Conservation (phyloP, 441 rosid genomes). For the Pelargonium fulgidum region DNA sequence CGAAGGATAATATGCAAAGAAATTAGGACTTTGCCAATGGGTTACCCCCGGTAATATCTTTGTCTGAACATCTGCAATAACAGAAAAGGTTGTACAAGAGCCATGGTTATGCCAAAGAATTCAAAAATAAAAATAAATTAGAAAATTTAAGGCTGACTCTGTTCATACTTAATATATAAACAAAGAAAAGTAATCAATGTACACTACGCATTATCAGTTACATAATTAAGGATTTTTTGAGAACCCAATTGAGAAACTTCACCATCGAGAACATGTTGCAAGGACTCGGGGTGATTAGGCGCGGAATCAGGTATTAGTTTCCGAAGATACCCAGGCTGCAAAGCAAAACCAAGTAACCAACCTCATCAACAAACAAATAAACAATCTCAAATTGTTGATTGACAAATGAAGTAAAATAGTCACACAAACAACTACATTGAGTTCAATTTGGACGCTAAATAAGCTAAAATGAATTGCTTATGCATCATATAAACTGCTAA, state of each 20-base stretch:
- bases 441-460: not conserved
- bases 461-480: not conserved
- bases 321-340: slow-evolving; percentile 79
- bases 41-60: slow-evolving; percentile 83
- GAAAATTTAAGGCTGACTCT: not conserved
- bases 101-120: not conserved
- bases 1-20: slow-evolving; percentile 68
- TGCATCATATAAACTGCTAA: not conserved
- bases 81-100: not conserved
- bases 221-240: not conserved
- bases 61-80: slow-evolving; percentile 47
- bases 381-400: not conserved
- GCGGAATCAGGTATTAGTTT: slow-evolving; percentile 66
- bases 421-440: not conserved
- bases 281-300: slow-evolving; percentile 53
- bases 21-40: slow-evolving; percentile 87
- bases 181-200: not conserved
- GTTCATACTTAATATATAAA: not conserved
- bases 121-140: not conserved
- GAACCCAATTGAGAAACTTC: slow-evolving; percentile 21
- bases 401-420: not conserved
- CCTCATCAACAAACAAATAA: slow-evolving; percentile 1
- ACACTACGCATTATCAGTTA: not conserved
- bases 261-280: slow-evolving; percentile 72
- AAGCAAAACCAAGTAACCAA: slow-evolving; percentile 7